Base-by-base conservation (phyloP, 371 early-diverging fungal genomes). In the Haplosporangium sp. region DNA sequence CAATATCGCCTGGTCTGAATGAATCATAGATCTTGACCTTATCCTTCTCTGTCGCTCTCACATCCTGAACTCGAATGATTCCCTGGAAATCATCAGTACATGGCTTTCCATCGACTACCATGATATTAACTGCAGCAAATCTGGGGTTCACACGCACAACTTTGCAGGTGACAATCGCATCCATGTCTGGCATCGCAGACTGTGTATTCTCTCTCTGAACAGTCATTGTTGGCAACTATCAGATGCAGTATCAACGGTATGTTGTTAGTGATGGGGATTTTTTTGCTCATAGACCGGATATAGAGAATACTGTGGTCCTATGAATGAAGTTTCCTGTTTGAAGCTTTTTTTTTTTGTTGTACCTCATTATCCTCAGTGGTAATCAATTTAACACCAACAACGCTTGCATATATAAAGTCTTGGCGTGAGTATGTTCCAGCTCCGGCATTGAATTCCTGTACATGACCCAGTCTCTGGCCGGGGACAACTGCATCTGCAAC, bases 1-100 rank as follows among this genome's bases (percentile, higher is more conserved):
- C 87, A 71, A 98, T 92, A 75, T 98, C 99, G n/a, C 98, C 98
- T 1, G 98, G 99, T 60, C 96, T 85, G 85, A 96, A 98, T 35
- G 93, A 94, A 50, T 90, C 86, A 85, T 92, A 91, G 72, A 98
- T 95, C 78, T 95, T 94, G 55, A 98, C 95, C 71, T 94, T 93
- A 77, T 98, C 98, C 75, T 92, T 94, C 71, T 98, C 98, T 0
- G 97, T 95, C 37, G 96, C 95, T 15, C 99, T 85, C 1, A 98
- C 94, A 82, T 98, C 98, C 86, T 97, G 97, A 11, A 88, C 93
- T 89, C 95, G 86, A 52, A 98, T 94, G 55, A 94, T 87, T n/a
- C 98, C 99, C 84, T 92, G 89, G 72, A 96, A 98, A 71, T 94
- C 94, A 77, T 98, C 97, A 65, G 88, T 87, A 84, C 95, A 95